phyloP scores from a whole-genome alignment of 352 stramenopile species.

The Pythium brachiatum region DNA sequence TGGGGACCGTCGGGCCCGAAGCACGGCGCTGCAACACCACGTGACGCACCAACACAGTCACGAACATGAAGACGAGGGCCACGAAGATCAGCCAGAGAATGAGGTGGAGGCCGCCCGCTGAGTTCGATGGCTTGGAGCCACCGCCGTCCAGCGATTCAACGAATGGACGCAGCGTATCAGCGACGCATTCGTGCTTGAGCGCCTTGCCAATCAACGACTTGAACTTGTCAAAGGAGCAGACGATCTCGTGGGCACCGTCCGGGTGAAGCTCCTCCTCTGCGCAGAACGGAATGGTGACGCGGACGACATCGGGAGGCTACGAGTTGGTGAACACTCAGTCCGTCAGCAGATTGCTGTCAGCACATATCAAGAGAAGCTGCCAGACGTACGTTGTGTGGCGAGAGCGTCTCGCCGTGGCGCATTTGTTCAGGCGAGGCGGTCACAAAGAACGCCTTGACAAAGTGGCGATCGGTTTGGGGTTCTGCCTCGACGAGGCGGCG shows the following conservation, averaged over 20 bases:
- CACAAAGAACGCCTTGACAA: constrained; percentile 73
- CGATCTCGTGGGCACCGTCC: constrained; percentile 41
- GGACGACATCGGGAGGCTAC: constrained; percentile 59
- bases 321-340: not conserved
- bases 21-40: constrained; percentile 19
- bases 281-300: constrained; percentile 67
- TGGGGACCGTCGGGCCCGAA: not conserved
- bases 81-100: constrained; percentile 42
- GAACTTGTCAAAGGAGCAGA: constrained; percentile 64
- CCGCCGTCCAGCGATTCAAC: constrained; percentile 43
- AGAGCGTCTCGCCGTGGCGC: constrained; percentile 53
- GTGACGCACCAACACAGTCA: constrained; percentile 35
- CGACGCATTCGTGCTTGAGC: constrained; percentile 66
- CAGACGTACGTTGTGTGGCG: constrained; percentile 48
- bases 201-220: constrained; percentile 63
- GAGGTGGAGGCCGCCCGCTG: constrained; percentile 10
- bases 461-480: constrained; percentile 37
- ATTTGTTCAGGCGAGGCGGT: constrained; percentile 70
- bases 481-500: constrained; percentile 3
- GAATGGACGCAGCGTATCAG: constrained; percentile 66
- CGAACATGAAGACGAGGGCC: constrained; percentile 38
- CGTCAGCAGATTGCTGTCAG: not conserved
- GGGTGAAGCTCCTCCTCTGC: constrained; percentile 54
- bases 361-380: not conserved
- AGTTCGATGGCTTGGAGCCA: constrained; percentile 3